phyloP scores from a whole-genome alignment of 371 early-diverging fungal genomes.

The Saksenaea vasiformis region DNA sequence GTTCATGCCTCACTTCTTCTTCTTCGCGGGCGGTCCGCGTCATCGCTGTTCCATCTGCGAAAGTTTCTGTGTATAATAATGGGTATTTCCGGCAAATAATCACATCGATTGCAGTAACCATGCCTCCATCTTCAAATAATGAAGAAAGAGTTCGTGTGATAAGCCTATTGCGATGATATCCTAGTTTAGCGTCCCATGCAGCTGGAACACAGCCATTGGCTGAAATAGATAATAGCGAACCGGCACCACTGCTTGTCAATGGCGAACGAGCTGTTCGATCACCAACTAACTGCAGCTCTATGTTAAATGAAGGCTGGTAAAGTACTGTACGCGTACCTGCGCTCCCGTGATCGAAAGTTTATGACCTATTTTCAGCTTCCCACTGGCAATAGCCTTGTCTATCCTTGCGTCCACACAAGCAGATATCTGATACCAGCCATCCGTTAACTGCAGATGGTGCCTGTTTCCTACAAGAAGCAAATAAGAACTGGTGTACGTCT shows the following conservation, averaged over 20 bases:
- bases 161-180: slow-evolving; percentile 49
- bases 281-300: slow-evolving; percentile 42
- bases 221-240: slow-evolving; percentile 42
- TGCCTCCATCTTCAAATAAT: slow-evolving; percentile 66
- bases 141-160: slow-evolving; percentile 42
- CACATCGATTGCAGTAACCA: slow-evolving; percentile 70
- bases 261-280: slow-evolving; percentile 38
- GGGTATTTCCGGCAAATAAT: slow-evolving; percentile 68
- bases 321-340: too few species aligned
- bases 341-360: slow-evolving; percentile 74
- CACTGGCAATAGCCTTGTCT: slow-evolving; percentile 39
- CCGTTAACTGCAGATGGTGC: slow-evolving; percentile 59
- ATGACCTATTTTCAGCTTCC: slow-evolving; percentile 59
- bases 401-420: slow-evolving; percentile 62
- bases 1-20: slow-evolving; percentile 37
- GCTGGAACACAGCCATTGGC: slow-evolving; percentile 68
- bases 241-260: slow-evolving; percentile 1
- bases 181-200: slow-evolving; percentile 72
- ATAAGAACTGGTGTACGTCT: not conserved
- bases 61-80: slow-evolving; percentile 56
- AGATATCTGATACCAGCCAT: slow-evolving; percentile 78
- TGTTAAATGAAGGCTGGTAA: not conserved
- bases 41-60: slow-evolving; percentile 45
- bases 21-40: slow-evolving; percentile 64
- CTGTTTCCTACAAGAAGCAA: slow-evolving; percentile 10